Base-by-base conservation (phyloP, 2,329 filamentous ascomycete species). In the Sphaerulina vaccinii region DNA sequence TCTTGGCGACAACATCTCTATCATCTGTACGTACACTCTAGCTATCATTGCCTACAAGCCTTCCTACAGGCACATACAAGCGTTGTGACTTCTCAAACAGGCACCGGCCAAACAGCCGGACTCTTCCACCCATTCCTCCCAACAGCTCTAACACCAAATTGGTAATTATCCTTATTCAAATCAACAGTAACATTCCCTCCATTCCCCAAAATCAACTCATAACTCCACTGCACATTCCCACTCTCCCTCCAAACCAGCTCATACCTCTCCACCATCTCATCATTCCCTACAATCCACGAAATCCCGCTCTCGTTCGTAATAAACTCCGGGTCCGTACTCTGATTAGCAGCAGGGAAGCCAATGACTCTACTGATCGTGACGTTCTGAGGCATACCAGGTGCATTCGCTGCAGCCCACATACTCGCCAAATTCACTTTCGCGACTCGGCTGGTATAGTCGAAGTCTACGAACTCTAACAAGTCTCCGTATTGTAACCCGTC, bases 221-320 rank as follows among this genome's bases (percentile, higher is more conserved):
- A 56, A 21, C 62, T 62, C 65, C 65, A 68, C 43, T 78, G 70
- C 40, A 75, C 73, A 29, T 75, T 73, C 11, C 71, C 73, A 4
- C 75, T 79, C 2, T 76, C 63, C 49, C 80, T 68, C 78, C 78
- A 83, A 0, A 83, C 76, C 1, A 83, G 64, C 67, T 83, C 80
- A 60, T 83, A 83, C 2, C 73, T 71, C 3, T 60, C 70, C 6
- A 78, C 67, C 32, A 70, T 62, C 1, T 62, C 52, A 42, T 75
- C 73, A 27, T 73, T 67, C 2, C 71, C 70, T 3, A 66, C 61
- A 2, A 62, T 57, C 79, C 79, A 83, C 10, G 68, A 73, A 13
- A 83, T 69, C 33, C 70, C 68, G 44, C 73, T 79, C 41, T 79
- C 70, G 47, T 82, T 81, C 45, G 51, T 62, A 10, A 67, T 55